These are phyloP conservation scores for Dothiorella sarmentorum DNA, from an alignment of 2,329 filamentous ascomycete genomes.

Conservation along the genomic window DNA sequence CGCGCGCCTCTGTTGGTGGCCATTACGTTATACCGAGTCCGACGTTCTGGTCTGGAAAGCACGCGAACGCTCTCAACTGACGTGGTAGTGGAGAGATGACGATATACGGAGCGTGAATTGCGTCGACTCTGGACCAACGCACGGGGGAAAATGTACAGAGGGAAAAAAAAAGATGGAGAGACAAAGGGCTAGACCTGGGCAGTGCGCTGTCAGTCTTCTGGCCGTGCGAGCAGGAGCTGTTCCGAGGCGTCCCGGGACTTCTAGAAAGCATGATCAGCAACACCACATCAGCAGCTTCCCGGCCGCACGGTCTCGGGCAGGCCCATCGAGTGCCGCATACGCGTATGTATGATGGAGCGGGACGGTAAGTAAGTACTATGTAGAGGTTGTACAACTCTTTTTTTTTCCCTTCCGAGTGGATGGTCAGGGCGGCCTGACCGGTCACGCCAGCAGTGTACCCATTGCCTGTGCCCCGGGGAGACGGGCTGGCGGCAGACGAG, in stretches of 20 bases:
- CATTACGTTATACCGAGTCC: neutral
- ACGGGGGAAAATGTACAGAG: neutral
- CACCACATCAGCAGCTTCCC: neutral
- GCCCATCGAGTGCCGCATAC: neutral
- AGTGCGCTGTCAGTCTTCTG: neutral
- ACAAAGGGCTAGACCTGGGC: neutral
- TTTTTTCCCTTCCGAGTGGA: neutral
- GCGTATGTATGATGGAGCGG: neutral
- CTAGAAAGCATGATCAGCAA: neutral
- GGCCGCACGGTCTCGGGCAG: constrained; percentile 3
- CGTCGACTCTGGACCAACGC: neutral
- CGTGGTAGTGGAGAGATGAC: constrained; percentile 8
- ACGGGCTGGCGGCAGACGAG: neutral
- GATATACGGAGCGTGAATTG: neutral
- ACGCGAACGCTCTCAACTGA: constrained; percentile 2
- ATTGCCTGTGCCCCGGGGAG: constrained; percentile 11
- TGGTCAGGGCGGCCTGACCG: constrained; percentile 9
- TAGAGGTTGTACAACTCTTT: constrained; percentile 12
- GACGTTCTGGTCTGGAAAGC: neutral
- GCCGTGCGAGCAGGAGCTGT: neutral
- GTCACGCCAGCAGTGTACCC: constrained; percentile 10
- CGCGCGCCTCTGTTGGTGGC: neutral
- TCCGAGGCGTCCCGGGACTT: constrained; percentile 8
- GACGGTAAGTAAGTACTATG: too few relatives aligned
- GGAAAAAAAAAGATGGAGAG: constrained; percentile 3